Evolutionary conservation across 2,329 filamentous ascomycete species (phyloP), one percentile per base, ranked within the genome.

Genomic region (Plenodomus tracheiphilus): DNA sequence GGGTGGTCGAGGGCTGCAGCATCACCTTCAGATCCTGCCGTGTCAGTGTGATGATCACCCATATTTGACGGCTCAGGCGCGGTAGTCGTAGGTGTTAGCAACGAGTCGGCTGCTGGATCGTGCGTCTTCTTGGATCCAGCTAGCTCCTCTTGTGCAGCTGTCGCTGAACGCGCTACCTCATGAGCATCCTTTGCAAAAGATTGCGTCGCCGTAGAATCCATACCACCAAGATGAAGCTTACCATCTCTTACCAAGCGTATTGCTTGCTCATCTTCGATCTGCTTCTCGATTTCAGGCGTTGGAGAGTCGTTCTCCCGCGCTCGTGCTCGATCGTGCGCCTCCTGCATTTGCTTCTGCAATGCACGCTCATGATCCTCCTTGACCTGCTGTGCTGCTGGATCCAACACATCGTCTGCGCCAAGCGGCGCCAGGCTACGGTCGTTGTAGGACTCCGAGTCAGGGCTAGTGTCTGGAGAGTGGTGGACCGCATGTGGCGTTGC

Each of bases 381-480:
- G 9, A 71, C 70, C 36, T 66, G 65, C 49, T 71, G 66, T 46
- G 74, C 72, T 30, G 73, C 69, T 5, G 69, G 63, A 19, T 69
- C 63, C 16, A 68, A 59, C 7, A 61, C 59, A 32, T 70, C 62
- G n/a, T 70, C 70, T 25, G 50, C 51, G 52, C 68, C 48, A 51
- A 65, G 17, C 50, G 61, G 47, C 28, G 56, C 39, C 54, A 64
- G 55, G 53, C 64, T 34, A 54, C 54, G 66, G 21, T 74, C 73
- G 9, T 69, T 73, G 49, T 77, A 75, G 39, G 74, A 69, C 21
- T 75, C 87, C 46, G 87, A 82, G 46, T 88, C 87, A 1, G 87
- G 85, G 59, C 87, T 91, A 1, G 88, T 91, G 58, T 87, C 85
- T 1, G 87, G 84, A 1, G 88, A 91, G 6, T 79, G 81, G 54